Percentiles rank a stretch among this genome's conserved stretches.
Conservation (phyloP, 306 rosid species). For the Mimosa bimucronata region DNA sequence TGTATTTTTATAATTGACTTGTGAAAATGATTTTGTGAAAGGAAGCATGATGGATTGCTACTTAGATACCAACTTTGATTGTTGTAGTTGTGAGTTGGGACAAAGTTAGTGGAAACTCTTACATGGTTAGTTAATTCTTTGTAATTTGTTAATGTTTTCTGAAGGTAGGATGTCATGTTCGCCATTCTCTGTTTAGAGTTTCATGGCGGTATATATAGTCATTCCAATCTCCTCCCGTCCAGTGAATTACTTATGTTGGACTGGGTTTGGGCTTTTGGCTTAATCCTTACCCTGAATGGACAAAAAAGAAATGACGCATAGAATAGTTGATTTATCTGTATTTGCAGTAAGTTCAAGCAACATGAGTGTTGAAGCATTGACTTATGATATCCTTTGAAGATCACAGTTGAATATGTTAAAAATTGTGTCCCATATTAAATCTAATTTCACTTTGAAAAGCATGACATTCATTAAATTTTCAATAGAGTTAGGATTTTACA, state of each 20-base stretch:
- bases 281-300: not conserved
- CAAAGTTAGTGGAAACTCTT: not conserved
- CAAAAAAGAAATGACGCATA: not conserved
- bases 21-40: not conserved
- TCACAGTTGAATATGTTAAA: not conserved
- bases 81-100: not conserved
- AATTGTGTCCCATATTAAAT: not conserved
- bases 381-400: not conserved
- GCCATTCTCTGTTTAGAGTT: conserved; percentile 10
- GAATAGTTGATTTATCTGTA: not conserved
- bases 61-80: conserved; percentile 17
- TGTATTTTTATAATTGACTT: not conserved
- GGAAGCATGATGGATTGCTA: conserved; percentile 8
- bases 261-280: conserved; percentile 15
- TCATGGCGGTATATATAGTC: conserved; percentile 3
- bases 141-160: not conserved
- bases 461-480: not conserved
- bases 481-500: not conserved
- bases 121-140: conserved; percentile 1
- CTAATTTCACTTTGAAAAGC: not conserved
- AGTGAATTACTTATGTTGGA: conserved; percentile 19
- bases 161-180: not conserved
- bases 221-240: not conserved
- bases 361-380: not conserved
- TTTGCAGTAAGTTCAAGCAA: not conserved